A percentile compares a stretch with the other conserved stretches of the same genome.
phyloP scores from a whole-genome alignment of 2,329 filamentous ascomycete genomes.

The Zopfia rhizophila region DNA sequence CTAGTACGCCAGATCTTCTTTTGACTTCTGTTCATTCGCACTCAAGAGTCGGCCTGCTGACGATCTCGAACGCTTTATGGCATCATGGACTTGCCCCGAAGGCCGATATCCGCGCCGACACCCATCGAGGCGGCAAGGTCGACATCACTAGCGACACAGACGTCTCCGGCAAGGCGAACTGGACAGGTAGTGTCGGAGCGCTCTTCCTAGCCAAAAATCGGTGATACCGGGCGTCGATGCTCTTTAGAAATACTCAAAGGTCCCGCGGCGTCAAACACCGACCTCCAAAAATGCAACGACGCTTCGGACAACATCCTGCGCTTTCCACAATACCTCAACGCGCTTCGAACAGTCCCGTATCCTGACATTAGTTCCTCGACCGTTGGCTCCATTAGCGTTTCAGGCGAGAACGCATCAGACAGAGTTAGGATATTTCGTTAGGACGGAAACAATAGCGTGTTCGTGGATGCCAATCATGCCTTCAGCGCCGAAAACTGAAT shows the following conservation, averaged over 20 bases:
- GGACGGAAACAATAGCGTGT: too few relatives aligned
- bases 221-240: constrained; percentile 46
- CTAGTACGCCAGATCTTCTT: too few relatives aligned
- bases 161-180: constrained; percentile 29
- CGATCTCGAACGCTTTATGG: too few relatives aligned
- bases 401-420: too few relatives aligned
- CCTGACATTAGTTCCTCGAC: too few relatives aligned
- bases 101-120: constrained; percentile 49
- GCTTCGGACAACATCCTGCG: constrained; percentile 48
- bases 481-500: constrained; percentile 43
- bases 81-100: too few relatives aligned
- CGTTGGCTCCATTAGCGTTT: too few relatives aligned
- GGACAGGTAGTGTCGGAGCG: constrained; percentile 39
- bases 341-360: constrained; percentile 48
- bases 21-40: too few relatives aligned
- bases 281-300: constrained; percentile 49
- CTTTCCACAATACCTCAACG: constrained; percentile 44
- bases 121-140: constrained; percentile 50
- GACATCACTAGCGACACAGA: constrained; percentile 35
- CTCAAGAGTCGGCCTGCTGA: too few relatives aligned
- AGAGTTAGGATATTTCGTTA: constrained; percentile 36
- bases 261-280: constrained; percentile 28
- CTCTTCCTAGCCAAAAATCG: constrained; percentile 53
- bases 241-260: constrained; percentile 24
- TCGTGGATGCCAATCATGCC: constrained; percentile 34